Base-by-base conservation (phyloP, 768 basidiomycete genomes). In the Pholiota molesta region DNA sequence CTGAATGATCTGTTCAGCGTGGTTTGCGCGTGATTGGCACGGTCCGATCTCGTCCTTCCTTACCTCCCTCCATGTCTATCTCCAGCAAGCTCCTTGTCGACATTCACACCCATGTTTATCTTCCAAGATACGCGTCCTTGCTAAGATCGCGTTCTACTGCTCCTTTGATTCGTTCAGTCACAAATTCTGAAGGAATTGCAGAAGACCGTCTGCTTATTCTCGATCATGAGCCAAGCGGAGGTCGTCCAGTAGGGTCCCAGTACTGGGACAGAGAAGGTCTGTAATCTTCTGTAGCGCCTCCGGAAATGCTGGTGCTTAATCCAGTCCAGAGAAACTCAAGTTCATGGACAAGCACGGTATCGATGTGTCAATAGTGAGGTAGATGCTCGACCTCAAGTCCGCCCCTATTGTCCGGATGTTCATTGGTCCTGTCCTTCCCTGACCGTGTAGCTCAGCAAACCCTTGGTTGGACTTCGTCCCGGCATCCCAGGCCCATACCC, bases 401-500 rank as follows among this genome's bases (percentile, higher is more conserved):
- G 23, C 47, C 19, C 23, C 23, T 26, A 23, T 49, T 49, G 23
- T 28, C 47, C 19, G 8, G 23, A 26, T 49, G 23, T 49, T 49
- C 47, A 49, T 11, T 49, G 11, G 16, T 44, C n/a, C 16, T 44
- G 19, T 44, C 42, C n/a, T 31, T 35, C 14, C n/a, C 33, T 55
- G 51, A 23, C 42, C 40, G 26, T 55, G 49, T 66, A 93, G 92
- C 71, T 85, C 91, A 26, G 94, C 94, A 28, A 95, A 96, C 69
- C 94, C 94, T 9, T 96, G 94, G 94, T 84, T 95, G 37, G 94
- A 96, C 73, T 95, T 95, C 70, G 82, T 96, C 23, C 73, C 88
- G 5, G 83, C 90, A 10, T 69, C 83, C 26, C 83, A 89, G 45
- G 94, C 94, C 9, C 79, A 83, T 53, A 69, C 72, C 13, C 81